Conservation (phyloP, 2,329 filamentous ascomycete genomes). For the Penicillium nordicum region DNA sequence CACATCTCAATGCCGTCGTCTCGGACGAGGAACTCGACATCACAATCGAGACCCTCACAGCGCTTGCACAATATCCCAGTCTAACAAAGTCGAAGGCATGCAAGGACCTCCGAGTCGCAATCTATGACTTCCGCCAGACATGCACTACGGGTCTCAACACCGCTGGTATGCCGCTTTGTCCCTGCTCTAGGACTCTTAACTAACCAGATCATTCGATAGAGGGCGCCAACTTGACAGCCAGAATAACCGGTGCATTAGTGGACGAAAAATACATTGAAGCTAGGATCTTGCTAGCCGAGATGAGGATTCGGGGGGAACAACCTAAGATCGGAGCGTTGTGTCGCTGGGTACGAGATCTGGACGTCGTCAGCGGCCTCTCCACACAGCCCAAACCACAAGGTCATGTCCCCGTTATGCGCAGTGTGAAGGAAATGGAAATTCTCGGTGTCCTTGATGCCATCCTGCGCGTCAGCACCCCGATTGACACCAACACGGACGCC, state of each 20-base stretch:
- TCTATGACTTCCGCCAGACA: constrained; percentile 66
- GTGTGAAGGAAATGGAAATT: constrained; percentile 51
- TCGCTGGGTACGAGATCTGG: constrained; percentile 69
- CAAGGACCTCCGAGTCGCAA: constrained; percentile 63
- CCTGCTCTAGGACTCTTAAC: constrained; percentile 2
- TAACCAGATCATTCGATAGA: constrained; percentile 31
- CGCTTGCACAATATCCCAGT: constrained; percentile 56
- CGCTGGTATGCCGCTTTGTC: constrained; percentile 40
- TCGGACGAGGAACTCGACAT: constrained; percentile 63
- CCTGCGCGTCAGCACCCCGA: constrained; percentile 60
- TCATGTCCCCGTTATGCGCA: constrained; percentile 16
- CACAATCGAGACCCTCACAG: constrained; percentile 60
- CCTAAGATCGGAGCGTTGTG: constrained; percentile 67
- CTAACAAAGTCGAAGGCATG: constrained; percentile 67
- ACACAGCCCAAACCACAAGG: constrained; percentile 50
- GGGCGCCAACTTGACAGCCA: constrained; percentile 62
- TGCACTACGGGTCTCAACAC: constrained; percentile 65
- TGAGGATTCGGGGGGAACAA: constrained; percentile 63
- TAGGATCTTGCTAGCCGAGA: constrained; percentile 63
- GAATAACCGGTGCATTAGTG: constrained; percentile 62
- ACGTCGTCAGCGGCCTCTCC: constrained; percentile 64
- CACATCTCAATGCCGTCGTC: constrained; percentile 26
- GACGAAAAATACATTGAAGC: constrained; percentile 66
- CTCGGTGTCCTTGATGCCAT: constrained; percentile 63
- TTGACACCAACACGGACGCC: constrained; percentile 44